Conservation (phyloP, 2,329 filamentous ascomycete species). For the Davidsoniella virescens region DNA sequence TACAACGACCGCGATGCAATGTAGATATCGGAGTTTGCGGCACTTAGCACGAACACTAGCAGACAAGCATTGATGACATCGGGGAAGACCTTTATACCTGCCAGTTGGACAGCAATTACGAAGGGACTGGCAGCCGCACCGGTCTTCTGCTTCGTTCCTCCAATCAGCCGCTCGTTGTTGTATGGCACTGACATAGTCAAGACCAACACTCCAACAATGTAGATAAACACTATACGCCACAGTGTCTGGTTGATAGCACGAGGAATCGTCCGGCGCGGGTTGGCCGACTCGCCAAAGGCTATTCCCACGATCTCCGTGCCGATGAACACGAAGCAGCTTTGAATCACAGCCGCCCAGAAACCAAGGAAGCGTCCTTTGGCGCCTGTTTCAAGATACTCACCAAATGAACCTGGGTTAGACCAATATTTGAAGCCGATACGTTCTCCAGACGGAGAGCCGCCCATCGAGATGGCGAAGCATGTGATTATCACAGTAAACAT, state of each 20-base stretch:
- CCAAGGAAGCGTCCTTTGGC: constrained; percentile 24
- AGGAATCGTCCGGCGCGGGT: constrained; percentile 16
- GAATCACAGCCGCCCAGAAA: constrained; percentile 23
- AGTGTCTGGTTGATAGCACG: constrained; percentile 16
- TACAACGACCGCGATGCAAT: constrained; percentile 25
- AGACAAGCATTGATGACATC: constrained; percentile 16
- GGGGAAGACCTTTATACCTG: constrained; percentile 14
- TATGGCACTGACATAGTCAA: constrained; percentile 18
- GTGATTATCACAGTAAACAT: constrained; percentile 24
- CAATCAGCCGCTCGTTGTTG: constrained; percentile 13
- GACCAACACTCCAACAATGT: constrained; percentile 15
- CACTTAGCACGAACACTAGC: constrained; percentile 15
- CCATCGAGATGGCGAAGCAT: constrained; percentile 24
- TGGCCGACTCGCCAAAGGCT: constrained; percentile 16
- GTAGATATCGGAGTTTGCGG: constrained; percentile 18
- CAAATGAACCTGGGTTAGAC: constrained; percentile 27
- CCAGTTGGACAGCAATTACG: constrained; percentile 15
- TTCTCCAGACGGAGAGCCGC: constrained; percentile 22
- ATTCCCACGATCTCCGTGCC: constrained; percentile 13
- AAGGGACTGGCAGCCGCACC: constrained; percentile 15
- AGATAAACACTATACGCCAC: constrained; percentile 17
- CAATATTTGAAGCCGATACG: constrained; percentile 29
- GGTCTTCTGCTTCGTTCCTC: constrained; percentile 1
- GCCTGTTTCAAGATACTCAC: constrained; percentile 20
- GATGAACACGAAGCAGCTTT: constrained; percentile 25